phyloP scores from a whole-genome alignment of 2,329 filamentous ascomycete species.

The Sclerotinia glacialis region DNA sequence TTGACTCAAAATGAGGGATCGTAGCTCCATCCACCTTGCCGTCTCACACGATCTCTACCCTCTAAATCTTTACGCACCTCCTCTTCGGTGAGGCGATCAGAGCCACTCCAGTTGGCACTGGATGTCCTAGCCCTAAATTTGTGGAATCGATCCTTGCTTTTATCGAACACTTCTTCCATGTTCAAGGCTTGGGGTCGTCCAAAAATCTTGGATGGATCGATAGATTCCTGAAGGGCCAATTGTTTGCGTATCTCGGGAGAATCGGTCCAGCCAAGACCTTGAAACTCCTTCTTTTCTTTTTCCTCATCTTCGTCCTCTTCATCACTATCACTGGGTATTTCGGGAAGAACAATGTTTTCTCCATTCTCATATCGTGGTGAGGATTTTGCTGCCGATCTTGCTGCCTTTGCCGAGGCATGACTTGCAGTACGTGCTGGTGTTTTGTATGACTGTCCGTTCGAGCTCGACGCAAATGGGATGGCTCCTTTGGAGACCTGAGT shows the following conservation, averaged over 20 bases:
- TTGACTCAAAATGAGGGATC: constrained; percentile 37
- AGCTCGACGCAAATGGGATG: constrained; percentile 80
- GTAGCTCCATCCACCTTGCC: constrained; percentile 84
- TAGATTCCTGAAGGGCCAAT: constrained; percentile 76
- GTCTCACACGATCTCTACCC: constrained; percentile 72
- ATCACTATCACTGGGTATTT: constrained; percentile 93
- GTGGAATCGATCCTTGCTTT: constrained; percentile 79
- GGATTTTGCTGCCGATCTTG: constrained; percentile 61
- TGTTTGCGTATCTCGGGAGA: constrained; percentile 76
- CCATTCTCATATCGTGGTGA: constrained; percentile 86
- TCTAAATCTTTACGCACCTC: constrained; percentile 79
- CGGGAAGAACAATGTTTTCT: constrained; percentile 86
- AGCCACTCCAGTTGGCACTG: constrained; percentile 88
- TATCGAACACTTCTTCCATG: constrained; percentile 95
- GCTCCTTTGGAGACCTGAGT: constrained; percentile 83
- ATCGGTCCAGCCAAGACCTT: constrained; percentile 80
- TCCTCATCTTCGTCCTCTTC: constrained; percentile 65
- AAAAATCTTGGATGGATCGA: constrained; percentile 84
- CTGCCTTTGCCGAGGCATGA: constrained; percentile 50
- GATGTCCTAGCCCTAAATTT: constrained; percentile 89
- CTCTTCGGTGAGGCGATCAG: constrained; percentile 80
- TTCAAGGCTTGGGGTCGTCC: constrained; percentile 83
- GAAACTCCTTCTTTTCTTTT: constrained; percentile 51
- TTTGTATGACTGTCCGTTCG: constrained; percentile 58
- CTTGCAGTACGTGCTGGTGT: constrained; percentile 59